Evolutionary conservation across 805 yeast species (phyloP).

Genomic region (Candida broadrunensis): DNA sequence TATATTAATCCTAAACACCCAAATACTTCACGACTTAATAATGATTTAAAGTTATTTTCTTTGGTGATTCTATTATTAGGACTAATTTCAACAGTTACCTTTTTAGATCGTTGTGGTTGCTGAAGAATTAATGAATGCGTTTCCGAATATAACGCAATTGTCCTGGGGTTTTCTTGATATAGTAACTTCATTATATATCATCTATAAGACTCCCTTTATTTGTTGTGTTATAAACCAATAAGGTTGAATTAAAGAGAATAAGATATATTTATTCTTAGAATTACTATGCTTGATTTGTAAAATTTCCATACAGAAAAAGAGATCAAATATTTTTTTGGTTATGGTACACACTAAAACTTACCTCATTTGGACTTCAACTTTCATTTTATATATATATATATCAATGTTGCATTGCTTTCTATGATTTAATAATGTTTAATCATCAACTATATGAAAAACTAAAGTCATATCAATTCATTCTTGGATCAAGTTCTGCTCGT

Average conservation of each 20-base stretch:
- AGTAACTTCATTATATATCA: slow-evolving; percentile 23
- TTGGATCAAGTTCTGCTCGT: slow-evolving; percentile 86
- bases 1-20: slow-evolving; percentile 84
- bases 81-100: slow-evolving; percentile 44
- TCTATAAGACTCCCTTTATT: background rate
- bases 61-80: slow-evolving; percentile 34
- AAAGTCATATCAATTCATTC: slow-evolving; percentile 37
- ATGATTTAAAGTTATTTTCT: slow-evolving; percentile 32
- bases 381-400: too few species aligned
- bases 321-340: too few species aligned
- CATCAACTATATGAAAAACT: slow-evolving; percentile 7
- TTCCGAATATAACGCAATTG: slow-evolving; percentile 26
- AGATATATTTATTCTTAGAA: too few species aligned
- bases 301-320: too few species aligned
- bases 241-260: too few species aligned
- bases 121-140: slow-evolving; percentile 28
- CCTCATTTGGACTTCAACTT: too few species aligned
- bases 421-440: too few species aligned
- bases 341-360: too few species aligned
- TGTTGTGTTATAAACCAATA: too few species aligned
- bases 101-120: slow-evolving; percentile 15
- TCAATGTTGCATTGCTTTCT: too few species aligned
- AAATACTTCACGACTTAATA: slow-evolving; percentile 39
- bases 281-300: too few species aligned
- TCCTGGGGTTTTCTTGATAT: slow-evolving; percentile 30